Percentiles rank a stretch among this genome's conserved stretches.
Conservation (phyloP, 148 eudicot species). For the Heliamphora exappendiculata region DNA sequence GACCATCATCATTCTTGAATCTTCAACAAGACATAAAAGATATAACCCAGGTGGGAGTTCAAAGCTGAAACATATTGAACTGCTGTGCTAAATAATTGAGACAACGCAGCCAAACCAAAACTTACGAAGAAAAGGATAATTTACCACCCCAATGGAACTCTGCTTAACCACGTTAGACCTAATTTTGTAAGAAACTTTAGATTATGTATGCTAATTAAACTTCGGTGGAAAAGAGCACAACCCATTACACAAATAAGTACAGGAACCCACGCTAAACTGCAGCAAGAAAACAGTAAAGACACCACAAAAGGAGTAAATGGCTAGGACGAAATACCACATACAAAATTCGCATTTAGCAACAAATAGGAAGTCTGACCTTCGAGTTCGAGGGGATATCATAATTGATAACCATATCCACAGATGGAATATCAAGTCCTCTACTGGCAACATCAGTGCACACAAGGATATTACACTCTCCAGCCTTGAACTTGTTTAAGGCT, state of each 20-base stretch:
- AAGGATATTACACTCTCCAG: conserved; percentile 80
- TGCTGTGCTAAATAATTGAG: not conserved
- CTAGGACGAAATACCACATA: not conserved
- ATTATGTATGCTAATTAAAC: not conserved
- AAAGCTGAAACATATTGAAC: not conserved
- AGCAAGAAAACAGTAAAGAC: not conserved
- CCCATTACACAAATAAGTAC: not conserved
- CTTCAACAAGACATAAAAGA: not conserved
- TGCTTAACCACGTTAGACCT: not conserved
- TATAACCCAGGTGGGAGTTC: not conserved
- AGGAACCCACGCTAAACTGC: not conserved
- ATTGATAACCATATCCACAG: conserved; percentile 85
- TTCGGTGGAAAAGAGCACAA: not conserved
- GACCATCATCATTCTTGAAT: not conserved
- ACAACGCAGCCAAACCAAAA: not conserved
- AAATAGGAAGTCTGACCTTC: conserved; percentile 37
- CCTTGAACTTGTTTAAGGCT: conserved; percentile 77
- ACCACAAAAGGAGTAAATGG: not conserved
- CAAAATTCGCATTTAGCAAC: not conserved
- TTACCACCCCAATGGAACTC: not conserved
- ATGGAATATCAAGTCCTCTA: conserved; percentile 88
- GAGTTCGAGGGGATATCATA: conserved; percentile 80
- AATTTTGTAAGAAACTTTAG: not conserved
- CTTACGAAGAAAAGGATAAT: not conserved
- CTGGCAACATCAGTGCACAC: conserved; percentile 87